Base-by-base conservation (phyloP, 106 monocot genomes). In the Acorus gramineus region DNA sequence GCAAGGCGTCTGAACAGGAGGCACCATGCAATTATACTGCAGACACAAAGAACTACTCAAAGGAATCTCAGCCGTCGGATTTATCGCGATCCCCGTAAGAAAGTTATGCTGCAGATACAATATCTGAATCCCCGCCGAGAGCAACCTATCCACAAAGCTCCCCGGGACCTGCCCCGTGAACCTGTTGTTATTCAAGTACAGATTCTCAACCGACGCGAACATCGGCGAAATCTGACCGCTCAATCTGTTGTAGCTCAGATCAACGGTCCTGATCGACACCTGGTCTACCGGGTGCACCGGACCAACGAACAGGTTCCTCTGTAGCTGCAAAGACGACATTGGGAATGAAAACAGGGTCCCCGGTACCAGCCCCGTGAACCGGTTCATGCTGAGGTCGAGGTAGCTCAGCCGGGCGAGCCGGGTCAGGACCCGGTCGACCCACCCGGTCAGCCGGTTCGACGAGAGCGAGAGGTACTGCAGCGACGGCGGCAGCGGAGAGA, bases 1-100 rank as follows among this genome's bases (percentile, higher is more conserved):
- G 28, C 28, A 28, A 28, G 28, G 28, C 28, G 28, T 28, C 28
- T 28, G 28, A 28, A 28, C 28, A 49, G 68, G 61, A 44, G 46
- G 9, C 46, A 62, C 61, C 61, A 62, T 62, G 61, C 61, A 62
- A 47, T 62, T 62, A 47, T 62, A 62, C 45, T 47, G 61, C 61
- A 62, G 47, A 12, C 61, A 62, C 45, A 62, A 13, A 9, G 61
- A 62, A 11, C 61, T 62, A 4, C 61, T 46, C 61, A 8, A 10
- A 8, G 61, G 61, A 3, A 62, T 47, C 61, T 10, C 61, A 8
- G 47, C 61, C 61, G 45, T 10, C 61, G 61, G 61, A 8, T 10
- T 13, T 3, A 62, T 62, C 46, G 9, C 44, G n/a, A 62, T 10
- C 61, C 61, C 61, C 3, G 61, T 62, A 44, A 62, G 10, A 13